A percentile compares a stretch with the other conserved stretches of the same genome.
Conservation (phyloP, 495 filamentous ascomycete genomes). For the Penicillium crystallinum region DNA sequence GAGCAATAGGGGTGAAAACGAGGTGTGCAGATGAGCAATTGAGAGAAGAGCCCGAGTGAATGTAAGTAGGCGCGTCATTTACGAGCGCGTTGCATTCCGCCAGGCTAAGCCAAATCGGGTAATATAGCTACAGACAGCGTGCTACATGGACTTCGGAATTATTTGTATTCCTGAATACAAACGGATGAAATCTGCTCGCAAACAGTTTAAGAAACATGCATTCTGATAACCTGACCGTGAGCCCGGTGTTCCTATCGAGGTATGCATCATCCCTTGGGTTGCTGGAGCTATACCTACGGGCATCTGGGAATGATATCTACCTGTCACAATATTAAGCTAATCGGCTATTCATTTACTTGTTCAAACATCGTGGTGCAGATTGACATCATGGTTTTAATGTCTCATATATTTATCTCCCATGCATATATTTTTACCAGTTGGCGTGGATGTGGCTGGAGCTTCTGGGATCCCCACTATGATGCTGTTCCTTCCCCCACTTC, state of each 20-base stretch:
- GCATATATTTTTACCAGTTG: background rate
- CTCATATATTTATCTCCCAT: background rate
- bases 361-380: no score
- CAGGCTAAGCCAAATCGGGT: slow-evolving; percentile 22
- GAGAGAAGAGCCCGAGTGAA: slow-evolving; percentile 10
- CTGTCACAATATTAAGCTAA: no score
- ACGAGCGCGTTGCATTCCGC: slow-evolving; percentile 15
- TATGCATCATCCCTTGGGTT: no score
- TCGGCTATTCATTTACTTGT: no score
- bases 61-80: slow-evolving; percentile 16
- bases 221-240: no score
- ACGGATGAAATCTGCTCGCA: no score
- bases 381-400: no score
- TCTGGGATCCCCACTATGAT: slow-evolving; percentile 24
- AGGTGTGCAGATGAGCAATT: slow-evolving; percentile 6
- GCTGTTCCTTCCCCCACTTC: slow-evolving; percentile 28
- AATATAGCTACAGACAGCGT: slow-evolving; percentile 12
- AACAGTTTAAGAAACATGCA: no score
- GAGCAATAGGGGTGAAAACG: background rate
- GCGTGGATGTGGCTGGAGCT: background rate
- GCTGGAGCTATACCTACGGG: no score
- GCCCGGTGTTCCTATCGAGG: no score
- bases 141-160: background rate
- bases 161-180: no score
- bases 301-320: no score